phyloP scores from a whole-genome alignment of 2,329 filamentous ascomycete species.

The Chalaropsis thielavioides region DNA sequence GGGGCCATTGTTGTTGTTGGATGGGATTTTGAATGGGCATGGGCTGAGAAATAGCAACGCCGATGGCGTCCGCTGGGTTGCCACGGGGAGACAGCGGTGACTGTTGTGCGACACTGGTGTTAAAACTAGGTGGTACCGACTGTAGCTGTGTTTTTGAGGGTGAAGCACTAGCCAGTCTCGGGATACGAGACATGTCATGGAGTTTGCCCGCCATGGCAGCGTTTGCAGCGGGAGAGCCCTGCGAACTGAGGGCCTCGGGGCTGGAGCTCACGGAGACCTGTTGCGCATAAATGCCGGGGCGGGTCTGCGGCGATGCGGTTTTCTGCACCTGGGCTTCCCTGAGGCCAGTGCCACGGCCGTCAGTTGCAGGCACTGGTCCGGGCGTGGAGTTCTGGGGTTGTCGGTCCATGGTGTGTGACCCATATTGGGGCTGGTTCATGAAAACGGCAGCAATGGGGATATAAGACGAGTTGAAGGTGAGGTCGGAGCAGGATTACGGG shows the following conservation, averaged over 20 bases:
- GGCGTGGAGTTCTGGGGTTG: slow-evolving; percentile 13
- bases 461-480: not conserved
- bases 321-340: not conserved
- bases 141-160: slow-evolving; percentile 12
- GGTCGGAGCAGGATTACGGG: not conserved
- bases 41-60: slow-evolving; percentile 39
- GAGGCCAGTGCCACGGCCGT: not conserved
- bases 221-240: not conserved
- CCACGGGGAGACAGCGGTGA: slow-evolving; percentile 19
- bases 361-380: slow-evolving; percentile 10
- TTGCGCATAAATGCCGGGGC: slow-evolving; percentile 11
- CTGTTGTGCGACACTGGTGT: not conserved
- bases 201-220: not conserved
- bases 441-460: slow-evolving; percentile 1
- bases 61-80: slow-evolving; percentile 20
- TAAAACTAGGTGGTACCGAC: not conserved
- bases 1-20: slow-evolving; percentile 29
- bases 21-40: slow-evolving; percentile 35
- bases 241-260: slow-evolving; percentile 3
- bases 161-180: slow-evolving; percentile 18
- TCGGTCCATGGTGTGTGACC: slow-evolving; percentile 14
- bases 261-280: slow-evolving; percentile 15
- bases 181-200: slow-evolving; percentile 11
- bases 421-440: slow-evolving; percentile 17
- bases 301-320: slow-evolving; percentile 12